A percentile compares a stretch with the other conserved stretches of the same genome.
phyloP scores from a whole-genome alignment of 176 grass and related monocot genomes.

The Paspalum vaginatum region DNA sequence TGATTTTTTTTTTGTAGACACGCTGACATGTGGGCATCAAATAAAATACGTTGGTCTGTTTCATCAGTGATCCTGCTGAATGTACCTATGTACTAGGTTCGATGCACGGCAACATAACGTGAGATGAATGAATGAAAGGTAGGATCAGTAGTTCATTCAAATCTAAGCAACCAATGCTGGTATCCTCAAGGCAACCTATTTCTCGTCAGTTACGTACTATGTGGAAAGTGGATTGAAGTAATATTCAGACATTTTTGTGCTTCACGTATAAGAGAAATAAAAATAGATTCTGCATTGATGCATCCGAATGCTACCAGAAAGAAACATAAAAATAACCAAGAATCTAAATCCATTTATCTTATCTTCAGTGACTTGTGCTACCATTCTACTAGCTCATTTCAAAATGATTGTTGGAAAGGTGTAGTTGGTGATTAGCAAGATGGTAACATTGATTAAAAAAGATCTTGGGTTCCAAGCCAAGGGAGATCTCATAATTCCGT shows the following conservation, averaged over 20 bases:
- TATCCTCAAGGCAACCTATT: background rate
- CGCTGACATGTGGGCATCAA: background rate
- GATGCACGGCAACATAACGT: background rate
- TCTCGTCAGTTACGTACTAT: background rate
- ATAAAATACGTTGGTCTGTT: conserved; percentile 26
- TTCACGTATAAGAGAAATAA: background rate
- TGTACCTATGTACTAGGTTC: conserved; percentile 24
- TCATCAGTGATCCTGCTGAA: conserved; percentile 24
- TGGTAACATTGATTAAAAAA: background rate
- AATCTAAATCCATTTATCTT: conserved; percentile 4
- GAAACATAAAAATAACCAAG: background rate
- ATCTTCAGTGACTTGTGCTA: background rate
- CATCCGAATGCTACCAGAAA: background rate
- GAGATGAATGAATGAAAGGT: too few species aligned
- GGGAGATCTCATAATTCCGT: conserved; percentile 41
- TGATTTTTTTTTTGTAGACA: background rate
- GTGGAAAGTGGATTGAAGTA: background rate
- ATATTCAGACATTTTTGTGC: background rate
- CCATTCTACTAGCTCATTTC: background rate
- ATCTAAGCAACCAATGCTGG: background rate
- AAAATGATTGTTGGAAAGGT: conserved; percentile 26
- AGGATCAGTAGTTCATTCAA: background rate
- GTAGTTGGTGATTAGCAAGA: conserved; percentile 29
- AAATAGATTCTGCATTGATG: background rate
- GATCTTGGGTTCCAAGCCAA: conserved; percentile 46